Conservation (phyloP, 1,284 basidiomycete species). For the Prillingera fragicola region DNA sequence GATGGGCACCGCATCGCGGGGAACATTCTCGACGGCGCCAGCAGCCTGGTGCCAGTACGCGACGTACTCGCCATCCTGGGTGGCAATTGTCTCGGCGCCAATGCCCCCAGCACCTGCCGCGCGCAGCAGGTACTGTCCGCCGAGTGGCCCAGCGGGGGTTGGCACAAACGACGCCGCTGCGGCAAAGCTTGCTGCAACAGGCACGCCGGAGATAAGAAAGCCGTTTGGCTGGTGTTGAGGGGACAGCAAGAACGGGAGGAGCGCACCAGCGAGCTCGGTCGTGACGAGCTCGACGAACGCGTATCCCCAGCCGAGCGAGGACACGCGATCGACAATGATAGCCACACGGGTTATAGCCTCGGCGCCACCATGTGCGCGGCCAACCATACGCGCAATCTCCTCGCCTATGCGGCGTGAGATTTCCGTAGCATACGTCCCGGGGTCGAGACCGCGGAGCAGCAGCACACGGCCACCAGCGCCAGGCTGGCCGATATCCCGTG, state of each 20-base stretch:
- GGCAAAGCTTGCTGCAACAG: slow-evolving; percentile 81
- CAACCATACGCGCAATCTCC: slow-evolving; percentile 56
- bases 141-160: slow-evolving; percentile 53
- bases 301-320: slow-evolving; percentile 80
- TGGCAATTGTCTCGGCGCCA: slow-evolving; percentile 46
- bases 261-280: slow-evolving; percentile 59
- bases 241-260: slow-evolving; percentile 73
- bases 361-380: slow-evolving; percentile 67
- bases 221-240: slow-evolving; percentile 75
- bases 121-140: slow-evolving; percentile 30
- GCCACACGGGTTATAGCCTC: slow-evolving; percentile 78
- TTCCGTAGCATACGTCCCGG: slow-evolving; percentile 62
- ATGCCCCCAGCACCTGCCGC: slow-evolving; percentile 36
- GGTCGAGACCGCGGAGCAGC: slow-evolving; percentile 79
- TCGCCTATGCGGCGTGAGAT: slow-evolving; percentile 53
- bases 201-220: slow-evolving; percentile 76
- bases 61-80: slow-evolving; percentile 54
- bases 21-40: slow-evolving; percentile 28
- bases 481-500: slow-evolving; percentile 68
- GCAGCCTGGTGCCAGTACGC: slow-evolving; percentile 40
- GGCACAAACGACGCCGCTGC: slow-evolving; percentile 79
- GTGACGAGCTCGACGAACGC: slow-evolving; percentile 86
- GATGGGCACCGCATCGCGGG: slow-evolving; percentile 20
- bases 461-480: slow-evolving; percentile 54
- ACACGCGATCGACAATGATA: slow-evolving; percentile 76